Evolutionary conservation across 345 rosid genomes (phyloP), one percentile per base, ranked within the genome.

Genomic region (Isatis tinctoria): DNA sequence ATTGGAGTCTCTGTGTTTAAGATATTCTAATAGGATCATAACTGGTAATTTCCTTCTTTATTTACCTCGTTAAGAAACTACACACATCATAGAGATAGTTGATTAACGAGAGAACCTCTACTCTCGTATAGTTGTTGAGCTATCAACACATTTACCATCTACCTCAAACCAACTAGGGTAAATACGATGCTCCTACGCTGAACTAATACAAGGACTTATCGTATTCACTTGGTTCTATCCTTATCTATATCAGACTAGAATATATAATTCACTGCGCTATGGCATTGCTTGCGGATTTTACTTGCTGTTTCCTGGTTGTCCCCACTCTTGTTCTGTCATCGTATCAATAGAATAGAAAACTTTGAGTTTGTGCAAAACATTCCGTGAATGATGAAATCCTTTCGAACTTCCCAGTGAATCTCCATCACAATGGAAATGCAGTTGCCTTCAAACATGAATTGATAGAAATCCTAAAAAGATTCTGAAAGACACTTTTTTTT

Each of bases 281-380:
- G 8, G 13, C 45, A 64, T 20, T 7, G 27, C 52, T 54, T 40
- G n/a, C 13, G n/a, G 62, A 67, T 17, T 17, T 49, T 36, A 51
- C 12, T n/a, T 26, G 6, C 36, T 37, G 60, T n/a, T 14, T 67
- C 22, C 7, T 52, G 24, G 70, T 35, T 65, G 44, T 18, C 4
- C 28, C 43, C 57, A 66, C 56, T 36, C 39, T 66, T 22, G 62
- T 51, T 53, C 62, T 67, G 72, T 67, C 51, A 10, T 54, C 11
- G 7, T 10, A 53, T 8, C 51, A 37, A 39, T 11, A 16, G 51
- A 53, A 67, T n/a, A 39, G 37, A 53, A 35, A 27, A 32, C 58
- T 43, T 43, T 57, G 44, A 27, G n/a, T 7, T 8, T 35, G 35
- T 40, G 27, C 37, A 11, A n/a, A 28, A 58, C 36, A 22, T 62